These are phyloP conservation scores for Hortaea sp. DNA, from an alignment of 2,329 filamentous ascomycete species.

Conservation along the genomic window DNA sequence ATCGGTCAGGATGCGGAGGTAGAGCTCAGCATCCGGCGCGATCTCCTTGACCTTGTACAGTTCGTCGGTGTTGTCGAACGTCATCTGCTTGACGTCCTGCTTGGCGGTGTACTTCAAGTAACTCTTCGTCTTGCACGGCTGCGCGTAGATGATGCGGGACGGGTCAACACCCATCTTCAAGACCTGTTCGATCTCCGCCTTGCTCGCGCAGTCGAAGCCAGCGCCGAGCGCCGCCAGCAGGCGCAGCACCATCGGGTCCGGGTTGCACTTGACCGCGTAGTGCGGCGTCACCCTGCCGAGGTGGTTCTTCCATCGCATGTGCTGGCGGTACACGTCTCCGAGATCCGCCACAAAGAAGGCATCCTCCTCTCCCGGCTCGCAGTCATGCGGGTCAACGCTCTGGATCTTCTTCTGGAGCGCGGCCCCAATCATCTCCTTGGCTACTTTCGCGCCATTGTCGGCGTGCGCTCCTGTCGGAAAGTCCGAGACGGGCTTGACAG, in stretches of 20 bases:
- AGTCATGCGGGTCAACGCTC: conserved; percentile 74
- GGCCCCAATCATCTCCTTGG: conserved; percentile 76
- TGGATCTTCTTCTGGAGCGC: conserved; percentile 79
- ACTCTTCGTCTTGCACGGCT: conserved; percentile 99
- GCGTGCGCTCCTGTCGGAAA: conserved; percentile 26
- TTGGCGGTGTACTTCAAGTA: conserved; percentile 85
- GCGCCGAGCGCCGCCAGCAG: conserved; percentile 82
- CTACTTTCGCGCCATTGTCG: conserved; percentile 38
- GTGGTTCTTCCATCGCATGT: conserved; percentile 94
- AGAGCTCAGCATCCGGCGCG: conserved; percentile 81
- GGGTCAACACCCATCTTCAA: conserved; percentile 74
- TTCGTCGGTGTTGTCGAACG: conserved; percentile 97
- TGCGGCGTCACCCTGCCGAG: conserved; percentile 88
- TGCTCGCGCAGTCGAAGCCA: conserved; percentile 97
- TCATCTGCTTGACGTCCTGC: conserved; percentile 91
- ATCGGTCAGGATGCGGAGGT: conserved; percentile 89
- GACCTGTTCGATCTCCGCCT: conserved; percentile 90
- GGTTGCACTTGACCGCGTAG: conserved; percentile 99
- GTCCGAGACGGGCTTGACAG: conserved; percentile 12
- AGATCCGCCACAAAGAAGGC: conserved; percentile 97
- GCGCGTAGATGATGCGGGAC: conserved; percentile 92
- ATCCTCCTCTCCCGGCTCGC: conserved; percentile 88
- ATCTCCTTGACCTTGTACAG: conserved; percentile 94
- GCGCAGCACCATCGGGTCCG: conserved; percentile 77
- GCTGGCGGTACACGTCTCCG: conserved; percentile 97